Base-by-base conservation (phyloP, 495 filamentous ascomycete species). In the Corynascus novoguineensis region DNA sequence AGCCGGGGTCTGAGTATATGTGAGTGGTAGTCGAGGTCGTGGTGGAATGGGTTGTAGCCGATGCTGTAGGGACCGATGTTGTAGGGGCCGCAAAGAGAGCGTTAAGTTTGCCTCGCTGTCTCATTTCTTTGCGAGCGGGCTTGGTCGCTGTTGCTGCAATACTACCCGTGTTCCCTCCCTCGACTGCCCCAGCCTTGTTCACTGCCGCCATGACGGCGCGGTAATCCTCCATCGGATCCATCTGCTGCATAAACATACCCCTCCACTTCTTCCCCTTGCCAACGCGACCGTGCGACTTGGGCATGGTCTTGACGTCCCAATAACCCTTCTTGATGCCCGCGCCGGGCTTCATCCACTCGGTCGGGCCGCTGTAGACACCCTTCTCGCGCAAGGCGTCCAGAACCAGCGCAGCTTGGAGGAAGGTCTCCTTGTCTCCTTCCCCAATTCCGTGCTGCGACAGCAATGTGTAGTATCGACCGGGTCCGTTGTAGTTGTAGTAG, bases 341-440 rank as follows among this genome's bases (percentile, higher is more conserved):
- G 5, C 50, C 47, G 0, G 47, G 50, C 38, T 45, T 45, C 27
- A 48, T 64, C 58, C 58, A 64, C 4, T 55, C 50, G 17, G 44
- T 55, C 4, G 62, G 62, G 19, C 21, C 45, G 1, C 5, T 0
- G 46, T 65, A 60, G 0, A 32, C 22, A 2, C 54, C 40, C 12
- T 56, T 60, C 7, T 38, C 46, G 14, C 41, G 34, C 3, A 77
- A 68, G 22, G 71, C 62, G 5, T 73, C 68, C 6, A 83, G 61
- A 3, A 75, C 78, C 5, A 72, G 60, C 1, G 83, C 82, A 0
- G 82, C 83, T 8, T 77, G 68, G 1, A 82, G 60, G 49, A 86
- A 86, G 3, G 81, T 86, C 60, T 86, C 84, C 65, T 86, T 86
- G 64, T 86, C 84, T 3, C 83, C 83, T 56, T 84, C 72, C 2